These are phyloP conservation scores for Acephala macrosclerotiorum DNA, from an alignment of 2,329 filamentous ascomycete genomes.

Conservation along the genomic window DNA sequence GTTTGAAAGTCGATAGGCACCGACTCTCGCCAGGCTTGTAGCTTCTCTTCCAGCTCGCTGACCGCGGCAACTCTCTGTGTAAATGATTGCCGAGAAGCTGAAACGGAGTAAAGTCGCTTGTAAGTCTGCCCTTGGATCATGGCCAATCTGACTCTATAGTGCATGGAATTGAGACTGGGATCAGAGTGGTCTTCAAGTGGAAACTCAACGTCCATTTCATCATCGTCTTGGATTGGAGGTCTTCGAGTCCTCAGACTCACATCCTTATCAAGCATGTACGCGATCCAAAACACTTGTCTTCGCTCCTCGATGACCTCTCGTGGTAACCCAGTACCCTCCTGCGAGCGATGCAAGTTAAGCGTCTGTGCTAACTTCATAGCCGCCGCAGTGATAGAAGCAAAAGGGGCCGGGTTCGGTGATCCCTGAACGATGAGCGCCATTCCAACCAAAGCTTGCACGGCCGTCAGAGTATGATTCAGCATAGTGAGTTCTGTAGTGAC, in stretches of 20 bases:
- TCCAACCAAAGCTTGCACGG: constrained; percentile 40
- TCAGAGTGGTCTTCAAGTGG: constrained; percentile 17
- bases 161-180: constrained; percentile 22
- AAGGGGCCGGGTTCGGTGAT: constrained; percentile 34
- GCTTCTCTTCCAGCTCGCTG: constrained; percentile 24
- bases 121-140: constrained; percentile 40
- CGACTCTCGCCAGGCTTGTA: constrained; percentile 28
- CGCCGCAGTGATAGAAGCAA: constrained; percentile 31
- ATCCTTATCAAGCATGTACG: constrained; percentile 71
- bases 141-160: constrained; percentile 30
- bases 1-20: constrained; percentile 25
- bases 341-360: constrained; percentile 35
- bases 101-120: constrained; percentile 33
- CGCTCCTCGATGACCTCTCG: constrained; percentile 40
- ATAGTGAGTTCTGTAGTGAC: constrained; percentile 27
- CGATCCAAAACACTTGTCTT: constrained; percentile 71
- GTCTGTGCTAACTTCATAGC: constrained; percentile 39
- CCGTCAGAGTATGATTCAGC: constrained; percentile 21
- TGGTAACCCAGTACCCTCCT: constrained; percentile 20
- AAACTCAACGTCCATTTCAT: constrained; percentile 52
- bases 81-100: constrained; percentile 30
- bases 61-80: constrained; percentile 22
- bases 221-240: constrained; percentile 68
- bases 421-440: constrained; percentile 39
- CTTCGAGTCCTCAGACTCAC: constrained; percentile 65